phyloP scores from a whole-genome alignment of 208 protist species.

The Leishmania martiniquensis region DNA sequence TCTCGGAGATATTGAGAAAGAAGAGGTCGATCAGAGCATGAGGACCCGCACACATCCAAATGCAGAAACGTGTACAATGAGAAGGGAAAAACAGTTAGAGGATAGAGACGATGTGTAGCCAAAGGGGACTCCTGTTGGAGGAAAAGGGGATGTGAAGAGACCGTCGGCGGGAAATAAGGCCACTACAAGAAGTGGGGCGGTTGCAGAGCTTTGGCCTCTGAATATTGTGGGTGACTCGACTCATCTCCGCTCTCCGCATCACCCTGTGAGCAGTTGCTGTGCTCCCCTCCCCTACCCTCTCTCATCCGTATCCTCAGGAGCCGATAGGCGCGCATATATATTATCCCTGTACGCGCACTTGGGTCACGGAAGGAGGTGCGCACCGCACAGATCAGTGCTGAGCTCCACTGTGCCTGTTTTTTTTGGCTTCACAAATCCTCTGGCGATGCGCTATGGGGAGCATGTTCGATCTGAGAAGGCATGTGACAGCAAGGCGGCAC shows the following conservation, averaged over 20 bases:
- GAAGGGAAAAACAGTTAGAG: background rate
- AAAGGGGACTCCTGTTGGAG: background rate
- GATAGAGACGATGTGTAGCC: background rate
- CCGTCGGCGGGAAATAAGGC: background rate
- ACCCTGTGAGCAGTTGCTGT: background rate
- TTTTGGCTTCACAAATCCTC: no score
- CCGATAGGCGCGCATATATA: background rate
- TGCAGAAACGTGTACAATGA: background rate
- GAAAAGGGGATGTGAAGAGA: background rate
- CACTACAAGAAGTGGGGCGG: background rate
- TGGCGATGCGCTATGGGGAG: background rate
- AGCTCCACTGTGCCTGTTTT: background rate
- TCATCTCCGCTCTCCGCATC: background rate
- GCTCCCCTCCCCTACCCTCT: background rate
- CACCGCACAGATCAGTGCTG: background rate
- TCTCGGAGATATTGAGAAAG: background rate
- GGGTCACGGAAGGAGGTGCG: background rate
- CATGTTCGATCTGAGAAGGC: background rate
- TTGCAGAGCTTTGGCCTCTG: background rate
- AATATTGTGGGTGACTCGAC: background rate
- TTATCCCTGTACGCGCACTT: background rate
- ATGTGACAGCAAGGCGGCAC: background rate
- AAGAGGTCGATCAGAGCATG: background rate
- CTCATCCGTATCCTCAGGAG: background rate
- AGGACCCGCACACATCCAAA: background rate